These are phyloP conservation scores for Actinomortierella ambigua DNA, from an alignment of 371 early-diverging fungal genomes.

Conservation along the genomic window DNA sequence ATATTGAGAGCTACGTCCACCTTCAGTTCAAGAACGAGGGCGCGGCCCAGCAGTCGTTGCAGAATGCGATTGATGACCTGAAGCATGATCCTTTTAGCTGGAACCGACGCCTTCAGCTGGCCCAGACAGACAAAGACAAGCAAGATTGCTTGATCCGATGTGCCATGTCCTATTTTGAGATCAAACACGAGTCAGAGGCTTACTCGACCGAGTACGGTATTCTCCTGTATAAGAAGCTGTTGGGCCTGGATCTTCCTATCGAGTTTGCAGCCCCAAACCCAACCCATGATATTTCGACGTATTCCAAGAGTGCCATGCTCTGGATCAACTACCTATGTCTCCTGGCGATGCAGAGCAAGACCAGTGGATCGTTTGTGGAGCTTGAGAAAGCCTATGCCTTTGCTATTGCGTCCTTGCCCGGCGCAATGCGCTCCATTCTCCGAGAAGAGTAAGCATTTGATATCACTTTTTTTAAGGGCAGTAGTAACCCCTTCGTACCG, in stretches of 20 bases:
- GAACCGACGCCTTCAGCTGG: no score
- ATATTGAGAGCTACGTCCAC: slow-evolving; percentile 26
- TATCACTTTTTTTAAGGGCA: no score
- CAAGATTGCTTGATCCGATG: slow-evolving; percentile 20
- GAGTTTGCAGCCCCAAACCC: slow-evolving; percentile 12
- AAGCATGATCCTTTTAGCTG: no score
- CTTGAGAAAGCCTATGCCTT: slow-evolving; percentile 10
- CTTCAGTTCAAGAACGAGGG: no score
- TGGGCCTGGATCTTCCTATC: slow-evolving; percentile 26
- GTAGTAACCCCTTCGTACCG: no score
- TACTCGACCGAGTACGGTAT: slow-evolving; percentile 13
- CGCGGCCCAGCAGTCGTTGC: no score
- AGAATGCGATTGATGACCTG: no score
- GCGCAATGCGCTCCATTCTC: slow-evolving; percentile 1
- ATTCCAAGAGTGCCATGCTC: slow-evolving; percentile 19
- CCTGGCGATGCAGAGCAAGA: slow-evolving; percentile 14
- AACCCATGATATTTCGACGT: slow-evolving; percentile 3
- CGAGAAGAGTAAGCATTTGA: slow-evolving; percentile 19
- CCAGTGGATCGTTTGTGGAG: slow-evolving; percentile 1
- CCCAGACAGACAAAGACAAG: no score
- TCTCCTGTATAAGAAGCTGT: slow-evolving; percentile 22
- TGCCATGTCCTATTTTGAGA: slow-evolving; percentile 13
- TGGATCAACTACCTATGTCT: slow-evolving; percentile 40
- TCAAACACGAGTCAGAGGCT: neutral
- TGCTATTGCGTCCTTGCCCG: slow-evolving; percentile 9